These are phyloP conservation scores for Porcisia deanei DNA, from an alignment of 208 protist genomes.

Conservation along the genomic window DNA sequence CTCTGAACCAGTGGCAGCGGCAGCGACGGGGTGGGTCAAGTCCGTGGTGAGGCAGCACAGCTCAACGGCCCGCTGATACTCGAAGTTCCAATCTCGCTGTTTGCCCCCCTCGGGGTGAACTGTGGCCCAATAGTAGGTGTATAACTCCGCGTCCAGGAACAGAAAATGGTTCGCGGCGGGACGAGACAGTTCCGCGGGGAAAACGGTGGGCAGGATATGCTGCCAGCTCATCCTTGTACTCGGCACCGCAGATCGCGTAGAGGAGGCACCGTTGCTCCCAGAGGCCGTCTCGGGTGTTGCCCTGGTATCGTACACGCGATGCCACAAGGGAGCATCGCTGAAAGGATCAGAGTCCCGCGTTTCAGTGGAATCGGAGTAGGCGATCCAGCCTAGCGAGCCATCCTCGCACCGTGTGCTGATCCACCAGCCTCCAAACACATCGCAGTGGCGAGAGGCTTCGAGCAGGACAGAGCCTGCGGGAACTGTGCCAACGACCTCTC, in stretches of 20 bases:
- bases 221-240: background rate
- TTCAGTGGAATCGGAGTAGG: background rate
- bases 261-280: background rate
- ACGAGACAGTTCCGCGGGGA: background rate
- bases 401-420: slow-evolving; percentile 47
- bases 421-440: slow-evolving; percentile 79
- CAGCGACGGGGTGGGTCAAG: background rate
- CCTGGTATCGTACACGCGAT: slow-evolving; percentile 47
- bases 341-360: background rate
- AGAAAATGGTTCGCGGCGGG: slow-evolving; percentile 17
- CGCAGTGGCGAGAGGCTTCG: slow-evolving; percentile 55
- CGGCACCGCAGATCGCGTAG: background rate
- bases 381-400: slow-evolving; percentile 48
- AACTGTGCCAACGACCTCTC: slow-evolving; percentile 53
- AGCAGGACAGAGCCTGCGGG: slow-evolving; percentile 49
- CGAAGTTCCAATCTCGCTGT: slow-evolving; percentile 45
- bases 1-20: background rate
- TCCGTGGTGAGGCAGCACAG: slow-evolving; percentile 9
- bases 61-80: slow-evolving; percentile 50
- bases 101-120: background rate
- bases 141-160: slow-evolving; percentile 27
- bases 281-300: background rate
- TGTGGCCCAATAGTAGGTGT: slow-evolving; percentile 47
- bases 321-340: slow-evolving; percentile 15
- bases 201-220: background rate